A percentile compares a stretch with the other conserved stretches of the same genome.
phyloP scores from a whole-genome alignment of 2,329 filamentous ascomycete species.

The Grosmannia serpens region DNA sequence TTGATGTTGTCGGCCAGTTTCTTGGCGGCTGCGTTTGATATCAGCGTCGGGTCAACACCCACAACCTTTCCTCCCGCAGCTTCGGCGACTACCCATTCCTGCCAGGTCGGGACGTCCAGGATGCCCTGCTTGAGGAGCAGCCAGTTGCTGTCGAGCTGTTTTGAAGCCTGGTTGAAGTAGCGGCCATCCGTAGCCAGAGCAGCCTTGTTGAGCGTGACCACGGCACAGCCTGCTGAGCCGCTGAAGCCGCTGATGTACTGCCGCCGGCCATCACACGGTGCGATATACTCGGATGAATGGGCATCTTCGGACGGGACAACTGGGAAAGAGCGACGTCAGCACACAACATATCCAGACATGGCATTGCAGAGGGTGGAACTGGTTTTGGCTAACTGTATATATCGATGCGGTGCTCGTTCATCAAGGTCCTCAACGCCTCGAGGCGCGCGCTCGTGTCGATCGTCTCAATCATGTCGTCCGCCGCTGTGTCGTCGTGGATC shows the following conservation, averaged over 20 bases:
- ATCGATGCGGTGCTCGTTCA: slow-evolving; percentile 79
- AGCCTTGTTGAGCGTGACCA: slow-evolving; percentile 77
- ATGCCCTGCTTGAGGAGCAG: slow-evolving; percentile 81
- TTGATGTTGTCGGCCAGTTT: slow-evolving; percentile 79
- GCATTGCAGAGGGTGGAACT: background rate
- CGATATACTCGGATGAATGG: slow-evolving; percentile 96
- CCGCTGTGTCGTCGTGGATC: slow-evolving; percentile 9
- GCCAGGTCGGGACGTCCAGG: slow-evolving; percentile 91
- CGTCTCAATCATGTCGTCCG: slow-evolving; percentile 50
- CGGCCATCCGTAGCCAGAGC: slow-evolving; percentile 88
- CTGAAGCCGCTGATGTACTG: slow-evolving; percentile 90
- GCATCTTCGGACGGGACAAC: slow-evolving; percentile 95
- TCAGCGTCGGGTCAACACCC: slow-evolving; percentile 79
- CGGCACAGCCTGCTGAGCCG: slow-evolving; percentile 85
- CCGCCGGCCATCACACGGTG: slow-evolving; percentile 83
- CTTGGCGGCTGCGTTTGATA: slow-evolving; percentile 51
- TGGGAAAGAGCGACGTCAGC: slow-evolving; percentile 26
- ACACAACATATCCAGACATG: slow-evolving; percentile 11
- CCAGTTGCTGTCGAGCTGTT: slow-evolving; percentile 90
- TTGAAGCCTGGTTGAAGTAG: slow-evolving; percentile 93
- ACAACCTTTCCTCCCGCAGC: slow-evolving; percentile 78
- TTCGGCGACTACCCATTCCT: slow-evolving; percentile 87
- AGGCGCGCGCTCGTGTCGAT: slow-evolving; percentile 72
- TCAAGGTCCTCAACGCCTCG: slow-evolving; percentile 65
- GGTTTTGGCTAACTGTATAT: slow-evolving; percentile 59